Evolutionary conservation across 2,329 filamentous ascomycete genomes (phyloP), one percentile per base, ranked within the genome.

Genomic region (Penicillium sp.): DNA sequence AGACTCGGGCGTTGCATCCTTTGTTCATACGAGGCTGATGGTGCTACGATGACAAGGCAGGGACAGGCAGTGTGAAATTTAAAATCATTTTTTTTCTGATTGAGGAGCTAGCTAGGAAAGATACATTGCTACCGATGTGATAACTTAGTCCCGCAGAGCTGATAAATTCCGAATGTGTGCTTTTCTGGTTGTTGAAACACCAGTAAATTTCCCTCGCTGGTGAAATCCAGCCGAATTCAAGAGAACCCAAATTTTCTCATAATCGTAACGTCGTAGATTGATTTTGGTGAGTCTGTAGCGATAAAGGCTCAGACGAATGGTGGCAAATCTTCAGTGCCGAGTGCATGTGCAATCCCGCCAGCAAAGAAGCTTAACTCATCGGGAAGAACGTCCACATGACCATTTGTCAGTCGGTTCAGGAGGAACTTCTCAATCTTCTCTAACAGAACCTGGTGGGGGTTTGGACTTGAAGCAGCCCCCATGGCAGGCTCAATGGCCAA

Each of bases 311-410:
- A 55, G 16, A 39, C 53, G 14, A 49, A 35, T 35, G 53, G 19
- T 10, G 53, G 62, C 49, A 63, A 58, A 45, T 62, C 58, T 51
- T 64, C 58, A 19, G 57, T 62, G 21, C 61, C 64, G 31, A 76
- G 63, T 2, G 72, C 72, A 54, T 74, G 72, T 7, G 64, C 67
- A 47, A 76, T 63, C 19, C 72, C 73, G 14, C 74, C 72, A 13
- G 75, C 74, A 48, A 77, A 74, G 58, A 77, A 77, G 54, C 72
- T 70, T 35, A 77, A 62, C 50, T 77, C 72, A 55, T 77, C 72
- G 14, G 71, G 64, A 26, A 67, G 68, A 19, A 77, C 64, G 4
- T 68, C 61, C 43, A 73, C 67, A 11, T 63, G 59, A 10, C 68
- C 70, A 27, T 62, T 64, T 25, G 66, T 65, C 33, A 77, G 57